Evolutionary conservation across 164 flowering plant species (phyloP), one percentile per base, ranked within the genome.

Genomic region (Nelumbo lutea): DNA sequence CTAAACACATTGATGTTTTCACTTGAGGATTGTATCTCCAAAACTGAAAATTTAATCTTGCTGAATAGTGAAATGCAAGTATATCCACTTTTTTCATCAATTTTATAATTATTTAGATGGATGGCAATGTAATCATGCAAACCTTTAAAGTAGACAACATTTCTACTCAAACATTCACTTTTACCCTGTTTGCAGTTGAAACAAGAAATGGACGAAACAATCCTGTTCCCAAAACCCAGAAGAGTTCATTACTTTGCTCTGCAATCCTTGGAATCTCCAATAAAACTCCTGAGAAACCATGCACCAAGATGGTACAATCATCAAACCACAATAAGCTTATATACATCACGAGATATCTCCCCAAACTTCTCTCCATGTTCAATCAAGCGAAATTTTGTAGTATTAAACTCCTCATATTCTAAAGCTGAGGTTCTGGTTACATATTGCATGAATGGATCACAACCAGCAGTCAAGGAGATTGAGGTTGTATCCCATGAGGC

Each of bases 361-460:
- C 97, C 99, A 76, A 95, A 92, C 74, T 83, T 92, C 76, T 95
- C 99, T 61, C 96, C 99, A 64, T 98, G 90, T 79, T 92, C 99
- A 72, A 95, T 84, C 75, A 95, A 76, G 39, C 98, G 97, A 70
- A 93, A 83, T 72, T 84, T 95, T n/a, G 96, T 97, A 51, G 97
- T 87, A 79, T 82, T 81, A 59, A 95, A 90, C 70, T 92, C 91
- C 78, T 93, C 99, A 73, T 85, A 87, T 69, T 92, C 99, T 75
- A 95, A 79, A 62, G 99, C 99, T 42, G 96, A 84, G 44, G 99
- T 95, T 79, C 98, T 82, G 62, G 96, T 95, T 8, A 95, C 98
- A 72, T 90, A 92, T 40, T 96, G 88, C 89, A 86, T 88, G 87
- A 92, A 95, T 69, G 92, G 82, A 79, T 95, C 99, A 75, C 99